These are phyloP conservation scores for Orbilia quercus DNA, from an alignment of 2,329 filamentous ascomycete species.

Conservation along the genomic window DNA sequence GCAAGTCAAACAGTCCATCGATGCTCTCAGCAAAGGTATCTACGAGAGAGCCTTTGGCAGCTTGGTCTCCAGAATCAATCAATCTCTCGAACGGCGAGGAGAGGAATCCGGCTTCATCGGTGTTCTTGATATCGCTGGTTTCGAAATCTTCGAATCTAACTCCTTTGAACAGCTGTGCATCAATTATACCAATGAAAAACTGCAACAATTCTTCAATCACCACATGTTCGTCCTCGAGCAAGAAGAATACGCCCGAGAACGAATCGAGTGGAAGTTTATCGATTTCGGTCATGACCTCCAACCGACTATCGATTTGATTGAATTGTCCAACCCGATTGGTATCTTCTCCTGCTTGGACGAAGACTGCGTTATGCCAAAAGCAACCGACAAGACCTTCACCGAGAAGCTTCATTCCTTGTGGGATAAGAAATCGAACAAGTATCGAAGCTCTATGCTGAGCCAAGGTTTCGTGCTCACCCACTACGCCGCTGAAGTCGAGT, in stretches of 20 bases:
- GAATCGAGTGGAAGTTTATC: conserved; percentile 99
- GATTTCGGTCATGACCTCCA: conserved; percentile 97
- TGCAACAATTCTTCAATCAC: conserved; percentile 99
- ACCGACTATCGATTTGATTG: conserved; percentile 96
- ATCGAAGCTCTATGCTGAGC: conserved; percentile 84
- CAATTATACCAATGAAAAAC: conserved; percentile 99
- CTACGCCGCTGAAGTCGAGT: conserved; percentile 97
- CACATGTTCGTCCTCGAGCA: conserved; percentile 99
- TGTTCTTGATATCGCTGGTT: conserved; percentile 97
- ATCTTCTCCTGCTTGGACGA: conserved; percentile 99
- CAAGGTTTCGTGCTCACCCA: conserved; percentile 97
- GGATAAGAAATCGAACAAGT: conserved; percentile 96
- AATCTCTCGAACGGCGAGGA: conserved; percentile 86
- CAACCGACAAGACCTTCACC: conserved; percentile 94
- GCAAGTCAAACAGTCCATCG: conserved; percentile 87
- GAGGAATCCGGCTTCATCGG: conserved; percentile 97
- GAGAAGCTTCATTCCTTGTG: conserved; percentile 97
- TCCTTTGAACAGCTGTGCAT: conserved; percentile 99
- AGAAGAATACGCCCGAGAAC: conserved; percentile 95
- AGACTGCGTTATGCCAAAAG: conserved; percentile 98
- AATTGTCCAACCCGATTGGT: conserved; percentile 94
- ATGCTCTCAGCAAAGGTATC: conserved; percentile 94
- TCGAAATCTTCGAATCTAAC: conserved; percentile 95
- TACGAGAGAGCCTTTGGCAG: conserved; percentile 97
- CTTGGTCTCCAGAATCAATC: conserved; percentile 89